A percentile compares a stretch with the other conserved stretches of the same genome.
Evolutionary conservation across 2,329 filamentous ascomycete genomes (phyloP).

Genomic region (Ilyonectria mors-panacis): DNA sequence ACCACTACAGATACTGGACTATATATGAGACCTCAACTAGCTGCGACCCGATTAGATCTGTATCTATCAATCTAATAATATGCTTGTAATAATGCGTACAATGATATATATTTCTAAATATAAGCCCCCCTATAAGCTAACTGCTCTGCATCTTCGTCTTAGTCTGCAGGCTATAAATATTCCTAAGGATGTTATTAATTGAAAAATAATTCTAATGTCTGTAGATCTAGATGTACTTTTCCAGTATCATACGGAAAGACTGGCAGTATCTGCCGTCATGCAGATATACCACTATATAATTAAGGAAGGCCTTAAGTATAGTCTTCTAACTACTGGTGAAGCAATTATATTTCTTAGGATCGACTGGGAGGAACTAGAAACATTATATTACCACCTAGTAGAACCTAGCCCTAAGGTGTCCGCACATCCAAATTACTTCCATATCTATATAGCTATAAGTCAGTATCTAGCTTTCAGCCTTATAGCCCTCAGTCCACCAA

Average conservation of each 20-base stretch:
- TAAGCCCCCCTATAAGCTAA: conserved; percentile 64
- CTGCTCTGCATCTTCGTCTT: conserved; percentile 56
- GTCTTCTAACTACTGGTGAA: conserved; percentile 50
- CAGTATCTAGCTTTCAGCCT: conserved; percentile 29
- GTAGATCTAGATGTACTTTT: conserved; percentile 50
- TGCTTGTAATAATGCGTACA: conserved; percentile 1
- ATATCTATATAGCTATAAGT: conserved; percentile 13
- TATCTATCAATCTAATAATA: conserved; percentile 31
- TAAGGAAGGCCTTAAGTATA: conserved; percentile 59
- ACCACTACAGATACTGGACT: conserved; percentile 38
- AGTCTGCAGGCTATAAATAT: conserved; percentile 61
- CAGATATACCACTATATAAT: conserved; percentile 68
- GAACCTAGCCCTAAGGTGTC: conserved; percentile 12
- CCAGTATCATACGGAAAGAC: conserved; percentile 54
- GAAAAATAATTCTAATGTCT: conserved; percentile 45
- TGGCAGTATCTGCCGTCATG: conserved; percentile 60
- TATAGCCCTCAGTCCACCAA: conserved; percentile 21
- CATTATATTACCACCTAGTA: conserved; percentile 21
- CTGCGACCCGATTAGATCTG: conserved; percentile 54
- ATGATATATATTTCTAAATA: conserved; percentile 59
- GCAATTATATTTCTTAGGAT: conserved; percentile 27
- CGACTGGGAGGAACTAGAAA: conserved; percentile 21
- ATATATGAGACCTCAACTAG: conserved; percentile 38
- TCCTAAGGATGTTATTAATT: conserved; percentile 53
- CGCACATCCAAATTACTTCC: conserved; percentile 8